Evolutionary conservation across 352 stramenopile species (phyloP).

Genomic region (Phytophthora citrophthora): DNA sequence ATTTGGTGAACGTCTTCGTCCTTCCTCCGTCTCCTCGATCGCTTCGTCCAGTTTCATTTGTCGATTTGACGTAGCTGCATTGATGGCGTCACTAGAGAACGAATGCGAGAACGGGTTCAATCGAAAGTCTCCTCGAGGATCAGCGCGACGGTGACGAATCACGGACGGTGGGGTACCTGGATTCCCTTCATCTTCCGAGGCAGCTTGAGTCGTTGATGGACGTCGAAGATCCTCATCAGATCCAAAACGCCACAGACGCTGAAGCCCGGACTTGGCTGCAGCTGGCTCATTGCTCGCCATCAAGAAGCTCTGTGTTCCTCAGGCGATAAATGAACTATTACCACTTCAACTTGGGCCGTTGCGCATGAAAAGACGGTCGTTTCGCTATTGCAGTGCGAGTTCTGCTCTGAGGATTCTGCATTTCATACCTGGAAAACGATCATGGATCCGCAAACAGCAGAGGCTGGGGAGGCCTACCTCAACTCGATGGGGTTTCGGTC

Average conservation of each 20-base stretch:
- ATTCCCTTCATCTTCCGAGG: neutral
- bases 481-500: constrained; percentile 90
- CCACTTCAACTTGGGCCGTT: constrained; percentile 33
- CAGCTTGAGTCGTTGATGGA: constrained; percentile 24
- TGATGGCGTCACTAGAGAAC: constrained; percentile 35
- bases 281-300: constrained; percentile 15
- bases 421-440: neutral
- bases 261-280: constrained; percentile 29
- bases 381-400: constrained; percentile 9
- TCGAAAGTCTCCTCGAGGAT: constrained; percentile 26
- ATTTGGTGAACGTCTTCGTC: constrained; percentile 8
- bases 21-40: constrained; percentile 17
- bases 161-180: constrained; percentile 24
- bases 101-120: constrained; percentile 33
- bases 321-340: neutral
- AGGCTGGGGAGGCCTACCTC: constrained; percentile 87
- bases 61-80: constrained; percentile 52
- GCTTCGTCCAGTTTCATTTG: constrained; percentile 42
- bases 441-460: constrained; percentile 81
- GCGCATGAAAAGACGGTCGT: constrained; percentile 34
- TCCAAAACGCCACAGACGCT: constrained; percentile 58
- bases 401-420: neutral
- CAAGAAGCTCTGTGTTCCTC: neutral
- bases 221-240: constrained; percentile 38
- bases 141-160: constrained; percentile 30